These are phyloP conservation scores for Leccinellum rugosiceps DNA, from an alignment of 768 basidiomycete genomes.

Conservation along the genomic window DNA sequence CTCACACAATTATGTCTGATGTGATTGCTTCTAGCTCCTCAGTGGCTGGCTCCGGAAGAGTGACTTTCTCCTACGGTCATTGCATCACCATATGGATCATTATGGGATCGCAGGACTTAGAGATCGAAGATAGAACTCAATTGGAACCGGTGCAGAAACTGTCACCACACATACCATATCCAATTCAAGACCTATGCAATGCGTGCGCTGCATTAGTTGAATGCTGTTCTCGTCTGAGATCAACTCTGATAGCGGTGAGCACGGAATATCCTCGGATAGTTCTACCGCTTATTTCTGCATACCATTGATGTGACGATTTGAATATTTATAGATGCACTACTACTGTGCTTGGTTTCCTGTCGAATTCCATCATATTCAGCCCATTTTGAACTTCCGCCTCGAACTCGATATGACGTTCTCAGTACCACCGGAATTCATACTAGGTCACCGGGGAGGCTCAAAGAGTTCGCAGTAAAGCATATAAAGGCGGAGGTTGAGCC, in stretches of 20 bases:
- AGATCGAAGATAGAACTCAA: not conserved
- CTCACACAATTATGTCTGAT: not conserved
- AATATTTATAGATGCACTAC: not conserved
- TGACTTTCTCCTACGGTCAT: not conserved
- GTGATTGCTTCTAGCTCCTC: not conserved
- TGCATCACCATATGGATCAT: not conserved
- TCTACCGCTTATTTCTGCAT: not conserved
- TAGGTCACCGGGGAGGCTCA: not conserved
- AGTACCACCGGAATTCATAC: not conserved
- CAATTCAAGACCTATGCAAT: not conserved
- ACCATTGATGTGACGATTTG: not conserved
- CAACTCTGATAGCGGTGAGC: too few species aligned
- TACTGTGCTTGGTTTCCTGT: not conserved
- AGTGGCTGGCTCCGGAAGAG: not conserved
- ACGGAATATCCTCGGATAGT: not conserved
- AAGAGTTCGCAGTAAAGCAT: slow-evolving; percentile 2
- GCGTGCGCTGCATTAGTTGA: not conserved
- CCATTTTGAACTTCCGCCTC: not conserved
- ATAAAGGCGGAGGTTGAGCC: slow-evolving; percentile 3
- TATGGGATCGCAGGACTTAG: not conserved
- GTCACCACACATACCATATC: not conserved
- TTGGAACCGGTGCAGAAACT: not conserved
- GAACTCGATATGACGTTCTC: not conserved
- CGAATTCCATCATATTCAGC: not conserved
- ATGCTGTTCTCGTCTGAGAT: not conserved